phyloP scores from a whole-genome alignment of 2,329 filamentous ascomycete species.

The Dothideomycetes sp. region DNA sequence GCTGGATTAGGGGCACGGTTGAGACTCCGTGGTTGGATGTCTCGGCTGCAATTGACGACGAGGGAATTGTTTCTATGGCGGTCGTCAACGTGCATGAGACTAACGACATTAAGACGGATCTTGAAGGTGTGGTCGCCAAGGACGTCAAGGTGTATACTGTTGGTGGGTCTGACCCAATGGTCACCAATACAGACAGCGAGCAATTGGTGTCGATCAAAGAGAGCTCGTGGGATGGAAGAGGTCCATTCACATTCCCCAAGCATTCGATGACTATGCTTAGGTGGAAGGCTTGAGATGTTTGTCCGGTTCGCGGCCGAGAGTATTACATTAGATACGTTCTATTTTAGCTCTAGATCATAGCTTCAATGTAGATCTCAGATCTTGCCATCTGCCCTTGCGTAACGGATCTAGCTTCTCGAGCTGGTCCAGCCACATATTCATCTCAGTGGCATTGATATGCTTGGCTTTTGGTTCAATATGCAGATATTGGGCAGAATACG shows the following conservation, averaged over 20 bases:
- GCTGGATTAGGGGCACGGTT: conserved; percentile 53
- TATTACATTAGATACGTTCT: neutral
- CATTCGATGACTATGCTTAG: conserved; percentile 10
- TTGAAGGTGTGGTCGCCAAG: conserved; percentile 44
- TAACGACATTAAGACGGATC: conserved; percentile 45
- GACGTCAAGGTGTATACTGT: conserved; percentile 53
- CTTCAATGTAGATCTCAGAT: conserved; percentile 45
- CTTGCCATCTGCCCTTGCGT: conserved; percentile 63
- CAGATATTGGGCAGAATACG: conserved; percentile 56
- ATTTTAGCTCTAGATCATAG: conserved; percentile 23
- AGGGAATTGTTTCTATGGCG: conserved; percentile 53
- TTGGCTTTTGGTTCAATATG: conserved; percentile 32
- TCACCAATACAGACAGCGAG: conserved; percentile 53
- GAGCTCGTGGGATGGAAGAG: conserved; percentile 52
- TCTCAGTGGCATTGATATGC: conserved; percentile 31
- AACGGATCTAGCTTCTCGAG: conserved; percentile 63
- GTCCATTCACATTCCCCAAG: conserved; percentile 54
- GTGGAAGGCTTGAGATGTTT: conserved; percentile 8
- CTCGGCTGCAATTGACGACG: conserved; percentile 47
- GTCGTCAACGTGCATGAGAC: conserved; percentile 62
- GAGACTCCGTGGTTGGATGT: conserved; percentile 63
- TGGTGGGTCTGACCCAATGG: conserved; percentile 43
- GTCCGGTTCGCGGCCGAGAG: neutral
- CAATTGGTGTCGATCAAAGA: conserved; percentile 52
- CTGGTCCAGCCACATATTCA: conserved; percentile 46